Evolutionary conservation across 495 filamentous ascomycete species (phyloP).

Genomic region (Hyaloscypha variabilis): DNA sequence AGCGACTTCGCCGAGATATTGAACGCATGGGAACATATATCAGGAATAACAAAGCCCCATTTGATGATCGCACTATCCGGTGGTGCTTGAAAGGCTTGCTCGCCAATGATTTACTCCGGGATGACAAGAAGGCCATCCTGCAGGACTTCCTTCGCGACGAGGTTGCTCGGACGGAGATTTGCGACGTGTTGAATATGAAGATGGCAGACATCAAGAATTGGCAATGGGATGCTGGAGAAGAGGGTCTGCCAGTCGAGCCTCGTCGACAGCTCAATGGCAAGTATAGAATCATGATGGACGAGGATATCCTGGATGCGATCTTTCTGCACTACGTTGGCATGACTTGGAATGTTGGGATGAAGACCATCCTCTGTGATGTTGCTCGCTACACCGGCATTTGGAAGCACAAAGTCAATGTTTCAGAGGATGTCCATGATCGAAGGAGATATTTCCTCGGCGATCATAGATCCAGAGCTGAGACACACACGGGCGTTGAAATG

Average conservation of each 20-base stretch:
- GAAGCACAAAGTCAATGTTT: conserved; percentile 31
- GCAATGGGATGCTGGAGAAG: conserved; percentile 53
- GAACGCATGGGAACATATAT: not conserved
- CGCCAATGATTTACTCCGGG: conserved; percentile 57
- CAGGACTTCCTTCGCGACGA: conserved; percentile 62
- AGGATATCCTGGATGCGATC: conserved; percentile 67
- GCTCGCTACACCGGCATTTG: conserved; percentile 32
- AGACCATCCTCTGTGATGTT: conserved; percentile 42
- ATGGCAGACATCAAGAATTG: conserved; percentile 61
- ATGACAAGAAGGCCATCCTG: conserved; percentile 61
- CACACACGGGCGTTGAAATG: not conserved
- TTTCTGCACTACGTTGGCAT: conserved; percentile 67
- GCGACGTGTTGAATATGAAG: conserved; percentile 70
- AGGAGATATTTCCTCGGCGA: conserved; percentile 11
- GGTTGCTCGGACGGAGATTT: conserved; percentile 59
- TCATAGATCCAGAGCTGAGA: not conserved
- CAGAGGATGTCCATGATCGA: conserved; percentile 36
- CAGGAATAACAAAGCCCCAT: conserved; percentile 32
- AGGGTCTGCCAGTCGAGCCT: conserved; percentile 60
- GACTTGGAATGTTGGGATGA: conserved; percentile 56
- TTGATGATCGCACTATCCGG: conserved; percentile 33
- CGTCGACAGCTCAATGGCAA: conserved; percentile 69
- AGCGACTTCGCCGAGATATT: conserved; percentile 26
- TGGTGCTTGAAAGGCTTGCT: conserved; percentile 55
- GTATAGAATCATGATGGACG: conserved; percentile 69